A percentile compares a stretch with the other conserved stretches of the same genome.
Conservation (phyloP, 2,329 filamentous ascomycete genomes). For the Cercospora zeae-maydis region DNA sequence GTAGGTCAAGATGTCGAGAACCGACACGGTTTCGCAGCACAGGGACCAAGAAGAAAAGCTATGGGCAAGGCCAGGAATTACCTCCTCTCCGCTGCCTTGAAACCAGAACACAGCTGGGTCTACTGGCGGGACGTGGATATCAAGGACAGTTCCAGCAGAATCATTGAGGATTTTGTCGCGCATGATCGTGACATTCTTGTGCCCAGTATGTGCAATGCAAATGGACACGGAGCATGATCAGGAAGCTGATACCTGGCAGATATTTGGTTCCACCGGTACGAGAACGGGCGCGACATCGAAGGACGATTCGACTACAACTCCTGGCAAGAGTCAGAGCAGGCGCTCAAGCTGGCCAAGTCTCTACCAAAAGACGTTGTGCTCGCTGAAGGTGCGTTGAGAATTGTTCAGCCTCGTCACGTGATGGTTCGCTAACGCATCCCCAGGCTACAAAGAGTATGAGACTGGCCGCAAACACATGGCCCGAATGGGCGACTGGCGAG, state of each 20-base stretch:
- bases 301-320: conserved; percentile 99
- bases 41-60: conserved; percentile 83
- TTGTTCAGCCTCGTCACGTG: background rate
- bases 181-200: conserved; percentile 92
- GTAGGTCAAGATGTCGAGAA: conserved; percentile 77
- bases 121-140: conserved; percentile 99
- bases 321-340: conserved; percentile 91
- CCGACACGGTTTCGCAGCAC: conserved; percentile 79
- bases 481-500: conserved; percentile 83
- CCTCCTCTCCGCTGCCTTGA: conserved; percentile 75
- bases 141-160: conserved; percentile 77
- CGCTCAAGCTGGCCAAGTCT: conserved; percentile 65
- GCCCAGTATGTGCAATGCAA: conserved; percentile 67
- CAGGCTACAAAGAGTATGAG: conserved; percentile 88
- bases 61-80: conserved; percentile 93
- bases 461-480: conserved; percentile 90
- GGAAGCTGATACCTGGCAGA: conserved; percentile 53
- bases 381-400: conserved; percentile 67
- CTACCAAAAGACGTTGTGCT: conserved; percentile 79
- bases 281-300: conserved; percentile 76
- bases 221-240: background rate
- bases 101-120: conserved; percentile 95
- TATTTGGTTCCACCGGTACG: conserved; percentile 93
- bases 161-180: conserved; percentile 91
- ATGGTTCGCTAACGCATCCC: conserved; percentile 2